phyloP scores from a whole-genome alignment of 768 basidiomycete species.

The Floccularia luteovirens region DNA sequence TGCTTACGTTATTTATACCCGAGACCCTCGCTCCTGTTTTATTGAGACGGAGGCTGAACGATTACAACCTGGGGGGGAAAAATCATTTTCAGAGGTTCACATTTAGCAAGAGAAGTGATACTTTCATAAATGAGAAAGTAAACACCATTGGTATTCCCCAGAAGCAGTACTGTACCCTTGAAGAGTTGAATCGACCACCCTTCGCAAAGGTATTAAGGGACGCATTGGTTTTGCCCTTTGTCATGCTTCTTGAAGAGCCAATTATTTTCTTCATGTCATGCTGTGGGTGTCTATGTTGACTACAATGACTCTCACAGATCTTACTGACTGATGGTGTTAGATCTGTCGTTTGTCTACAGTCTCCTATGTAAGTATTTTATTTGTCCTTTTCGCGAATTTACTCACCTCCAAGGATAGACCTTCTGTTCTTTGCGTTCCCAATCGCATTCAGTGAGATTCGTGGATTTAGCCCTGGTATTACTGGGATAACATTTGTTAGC shows the following conservation, averaged over 20 bases:
- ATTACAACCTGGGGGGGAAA: no score
- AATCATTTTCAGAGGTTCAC: no score
- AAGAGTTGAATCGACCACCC: conserved; percentile 28
- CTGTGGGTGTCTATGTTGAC: conserved; percentile 25
- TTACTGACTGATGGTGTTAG: no score
- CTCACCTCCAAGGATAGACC: conserved; percentile 13
- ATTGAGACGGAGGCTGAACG: conserved; percentile 29
- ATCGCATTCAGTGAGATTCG: conserved; percentile 31
- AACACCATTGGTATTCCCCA: conserved; percentile 31
- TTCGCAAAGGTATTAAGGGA: conserved; percentile 24
- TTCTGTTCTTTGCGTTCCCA: conserved; percentile 37
- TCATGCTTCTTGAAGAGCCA: conserved; percentile 35
- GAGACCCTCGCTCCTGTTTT: conserved; percentile 44
- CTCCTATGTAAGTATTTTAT: conserved; percentile 21
- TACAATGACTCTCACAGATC: no score
- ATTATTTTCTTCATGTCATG: conserved; percentile 35
- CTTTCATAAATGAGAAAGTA: no score
- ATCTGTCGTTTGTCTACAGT: conserved; percentile 36
- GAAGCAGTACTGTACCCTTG: conserved; percentile 22
- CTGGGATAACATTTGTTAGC: conserved; percentile 34
- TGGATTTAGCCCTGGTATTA: conserved; percentile 29
- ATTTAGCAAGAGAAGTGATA: no score
- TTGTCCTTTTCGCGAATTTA: neutral
- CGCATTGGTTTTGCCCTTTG: conserved; percentile 28
- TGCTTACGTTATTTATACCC: conserved; percentile 34